Percentiles rank a stretch among this genome's conserved stretches.
Conservation (phyloP, 1,284 basidiomycete genomes). For the Anthracocystis setariae region DNA sequence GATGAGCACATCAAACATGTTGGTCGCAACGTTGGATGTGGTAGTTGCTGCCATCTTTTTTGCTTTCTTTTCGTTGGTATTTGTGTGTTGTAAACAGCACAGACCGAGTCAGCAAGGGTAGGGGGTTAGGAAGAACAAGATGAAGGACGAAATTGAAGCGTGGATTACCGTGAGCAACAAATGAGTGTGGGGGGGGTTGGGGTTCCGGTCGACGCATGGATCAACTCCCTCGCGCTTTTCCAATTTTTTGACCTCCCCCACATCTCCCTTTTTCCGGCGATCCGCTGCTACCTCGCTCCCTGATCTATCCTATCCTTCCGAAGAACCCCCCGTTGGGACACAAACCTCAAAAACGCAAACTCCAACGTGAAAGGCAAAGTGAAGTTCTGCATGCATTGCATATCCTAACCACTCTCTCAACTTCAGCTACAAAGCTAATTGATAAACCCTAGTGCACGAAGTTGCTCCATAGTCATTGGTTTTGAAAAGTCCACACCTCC, state of each 20-base stretch:
- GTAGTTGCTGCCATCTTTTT: slow-evolving; percentile 24
- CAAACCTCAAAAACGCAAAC: too few species aligned
- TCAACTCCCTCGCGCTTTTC: not conserved
- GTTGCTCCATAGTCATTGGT: slow-evolving; percentile 46
- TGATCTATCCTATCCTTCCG: too few species aligned
- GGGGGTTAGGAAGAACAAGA: not conserved
- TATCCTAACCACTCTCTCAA: not conserved
- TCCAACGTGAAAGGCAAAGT: too few species aligned
- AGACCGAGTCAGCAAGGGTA: not conserved
- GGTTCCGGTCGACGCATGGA: too few species aligned
- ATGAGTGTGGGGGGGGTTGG: slow-evolving; percentile 1
- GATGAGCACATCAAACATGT: slow-evolving; percentile 68
- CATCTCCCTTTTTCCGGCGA: too few species aligned
- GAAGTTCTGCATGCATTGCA: too few species aligned
- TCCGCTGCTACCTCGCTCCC: too few species aligned
- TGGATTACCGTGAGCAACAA: not conserved
- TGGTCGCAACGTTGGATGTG: slow-evolving; percentile 4
- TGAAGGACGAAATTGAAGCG: not conserved
- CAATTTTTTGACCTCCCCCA: not conserved
- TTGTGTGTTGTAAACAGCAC: too few species aligned
- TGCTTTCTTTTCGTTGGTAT: not conserved
- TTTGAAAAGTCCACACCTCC: slow-evolving; percentile 32
- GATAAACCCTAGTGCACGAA: slow-evolving; percentile 43
- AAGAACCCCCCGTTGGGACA: too few species aligned
- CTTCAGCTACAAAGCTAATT: slow-evolving; percentile 2